Percentiles rank a stretch among this genome's conserved stretches.
These are phyloP conservation scores for Diplodia sapinea DNA, from an alignment of 2,329 filamentous ascomycete genomes.

Conservation along the genomic window DNA sequence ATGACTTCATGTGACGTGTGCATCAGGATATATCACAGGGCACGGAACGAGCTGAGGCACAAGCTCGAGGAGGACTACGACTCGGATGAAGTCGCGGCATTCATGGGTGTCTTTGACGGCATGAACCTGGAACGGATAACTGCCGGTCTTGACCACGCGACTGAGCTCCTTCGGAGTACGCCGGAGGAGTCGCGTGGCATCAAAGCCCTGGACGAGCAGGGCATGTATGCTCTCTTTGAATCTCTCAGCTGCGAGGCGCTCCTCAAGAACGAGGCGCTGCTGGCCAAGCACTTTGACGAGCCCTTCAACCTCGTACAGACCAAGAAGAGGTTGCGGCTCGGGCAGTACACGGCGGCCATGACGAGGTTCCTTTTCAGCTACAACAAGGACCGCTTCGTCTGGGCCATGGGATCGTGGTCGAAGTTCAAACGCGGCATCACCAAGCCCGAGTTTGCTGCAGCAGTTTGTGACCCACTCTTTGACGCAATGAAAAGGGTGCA, in stretches of 20 bases:
- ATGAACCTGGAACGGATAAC: slow-evolving; percentile 54
- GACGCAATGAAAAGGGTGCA: slow-evolving; percentile 69
- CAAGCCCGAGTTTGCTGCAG: slow-evolving; percentile 82
- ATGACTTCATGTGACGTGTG: slow-evolving; percentile 58
- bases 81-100: slow-evolving; percentile 51
- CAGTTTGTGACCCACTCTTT: slow-evolving; percentile 75
- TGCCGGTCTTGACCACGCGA: slow-evolving; percentile 51
- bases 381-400: slow-evolving; percentile 67
- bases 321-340: slow-evolving; percentile 78
- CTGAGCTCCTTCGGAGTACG: slow-evolving; percentile 49
- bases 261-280: slow-evolving; percentile 62
- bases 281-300: slow-evolving; percentile 72
- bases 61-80: slow-evolving; percentile 52
- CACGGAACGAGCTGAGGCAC: slow-evolving; percentile 48
- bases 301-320: slow-evolving; percentile 82
- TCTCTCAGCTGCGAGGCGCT: slow-evolving; percentile 84
- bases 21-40: slow-evolving; percentile 56
- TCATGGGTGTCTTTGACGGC: slow-evolving; percentile 53
- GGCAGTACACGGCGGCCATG: slow-evolving; percentile 79
- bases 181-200: slow-evolving; percentile 59
- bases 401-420: slow-evolving; percentile 73
- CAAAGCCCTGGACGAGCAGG: slow-evolving; percentile 59
- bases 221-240: slow-evolving; percentile 85
- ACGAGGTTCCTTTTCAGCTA: slow-evolving; percentile 82
- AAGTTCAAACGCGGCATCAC: slow-evolving; percentile 69